Evolutionary conservation across 805 yeast species (phyloP).

Genomic region (Wickerhamomyces chaumierensis): DNA sequence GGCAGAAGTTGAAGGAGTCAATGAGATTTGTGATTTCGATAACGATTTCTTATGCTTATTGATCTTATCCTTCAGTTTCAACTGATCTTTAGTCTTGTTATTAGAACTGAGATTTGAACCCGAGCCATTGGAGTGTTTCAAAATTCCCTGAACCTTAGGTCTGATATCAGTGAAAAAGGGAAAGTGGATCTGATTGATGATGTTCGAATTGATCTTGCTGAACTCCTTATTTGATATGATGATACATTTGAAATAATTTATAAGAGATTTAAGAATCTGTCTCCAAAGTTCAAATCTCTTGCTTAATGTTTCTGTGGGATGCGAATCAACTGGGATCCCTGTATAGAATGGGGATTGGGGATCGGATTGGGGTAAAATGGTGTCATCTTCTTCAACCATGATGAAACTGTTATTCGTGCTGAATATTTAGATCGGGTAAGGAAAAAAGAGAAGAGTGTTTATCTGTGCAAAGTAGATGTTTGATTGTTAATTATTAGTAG

Average conservation of each 20-base stretch:
- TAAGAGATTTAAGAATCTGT: constrained; percentile 60
- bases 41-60: neutral
- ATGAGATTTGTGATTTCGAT: neutral
- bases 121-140: neutral
- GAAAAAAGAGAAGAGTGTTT: too few species aligned
- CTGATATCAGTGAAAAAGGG: constrained; percentile 24
- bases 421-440: too few species aligned
- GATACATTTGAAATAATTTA: constrained; percentile 64
- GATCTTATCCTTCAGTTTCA: constrained; percentile 1
- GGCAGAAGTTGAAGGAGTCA: neutral
- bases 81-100: constrained; percentile 1
- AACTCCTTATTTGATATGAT: constrained; percentile 81
- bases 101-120: neutral
- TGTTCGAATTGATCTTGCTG: constrained; percentile 64
- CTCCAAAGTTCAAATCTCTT: constrained; percentile 82
- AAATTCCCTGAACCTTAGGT: constrained; percentile 1
- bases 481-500: too few species aligned
- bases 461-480: too few species aligned
- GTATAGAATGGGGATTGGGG: constrained; percentile 29
- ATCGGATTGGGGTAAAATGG: constrained; percentile 14
- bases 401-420: too few species aligned
- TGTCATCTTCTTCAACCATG: constrained; percentile 5
- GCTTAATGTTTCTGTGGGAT: constrained; percentile 81
- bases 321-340: constrained; percentile 44
- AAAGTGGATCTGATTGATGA: constrained; percentile 62